Conservation (phyloP, 768 basidiomycete species). For the Panaeolus cyanescens region DNA sequence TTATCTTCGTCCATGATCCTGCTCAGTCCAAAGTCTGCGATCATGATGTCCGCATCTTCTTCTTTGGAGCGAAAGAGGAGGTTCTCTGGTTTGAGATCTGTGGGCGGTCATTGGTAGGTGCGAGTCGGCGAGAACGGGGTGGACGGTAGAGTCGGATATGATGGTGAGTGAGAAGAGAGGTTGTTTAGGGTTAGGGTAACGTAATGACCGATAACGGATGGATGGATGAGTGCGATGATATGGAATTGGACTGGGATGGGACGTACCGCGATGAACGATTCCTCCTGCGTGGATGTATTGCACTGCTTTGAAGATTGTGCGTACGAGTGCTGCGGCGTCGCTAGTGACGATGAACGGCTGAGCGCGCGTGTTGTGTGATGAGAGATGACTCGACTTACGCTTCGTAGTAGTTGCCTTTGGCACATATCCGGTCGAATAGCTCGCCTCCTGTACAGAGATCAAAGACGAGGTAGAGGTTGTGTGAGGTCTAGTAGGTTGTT, state of each 20-base stretch:
- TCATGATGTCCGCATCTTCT: conserved; percentile 94
- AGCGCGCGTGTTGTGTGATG: conserved; percentile 3
- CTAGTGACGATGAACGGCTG: conserved; percentile 34
- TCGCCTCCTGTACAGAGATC: conserved; percentile 98
- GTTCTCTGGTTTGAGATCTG: conserved; percentile 97
- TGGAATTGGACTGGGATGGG: not conserved
- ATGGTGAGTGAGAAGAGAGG: not conserved
- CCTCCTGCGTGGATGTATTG: conserved; percentile 89
- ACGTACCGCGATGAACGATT: conserved; percentile 89
- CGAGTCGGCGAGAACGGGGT: not conserved
- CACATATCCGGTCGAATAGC: conserved; percentile 98
- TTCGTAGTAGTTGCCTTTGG: conserved; percentile 96
- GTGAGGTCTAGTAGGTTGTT: conserved; percentile 70
- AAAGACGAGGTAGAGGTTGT: conserved; percentile 93
- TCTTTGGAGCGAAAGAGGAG: conserved; percentile 88
- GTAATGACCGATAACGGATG: not conserved
- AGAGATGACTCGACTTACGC: conserved; percentile 48
- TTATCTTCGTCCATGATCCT: conserved; percentile 91
- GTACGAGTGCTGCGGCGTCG: conserved; percentile 87
- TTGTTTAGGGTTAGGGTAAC: not conserved
- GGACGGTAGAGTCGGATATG: not conserved
- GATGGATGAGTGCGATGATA: not conserved
- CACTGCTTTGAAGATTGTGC: conserved; percentile 85
- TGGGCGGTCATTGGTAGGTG: not conserved
- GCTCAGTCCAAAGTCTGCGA: conserved; percentile 95